Percentiles rank a stretch among this genome's conserved stretches.
These are phyloP conservation scores for Thamnidium elegans DNA, from an alignment of 192 early-diverging fungal species.

Conservation along the genomic window DNA sequence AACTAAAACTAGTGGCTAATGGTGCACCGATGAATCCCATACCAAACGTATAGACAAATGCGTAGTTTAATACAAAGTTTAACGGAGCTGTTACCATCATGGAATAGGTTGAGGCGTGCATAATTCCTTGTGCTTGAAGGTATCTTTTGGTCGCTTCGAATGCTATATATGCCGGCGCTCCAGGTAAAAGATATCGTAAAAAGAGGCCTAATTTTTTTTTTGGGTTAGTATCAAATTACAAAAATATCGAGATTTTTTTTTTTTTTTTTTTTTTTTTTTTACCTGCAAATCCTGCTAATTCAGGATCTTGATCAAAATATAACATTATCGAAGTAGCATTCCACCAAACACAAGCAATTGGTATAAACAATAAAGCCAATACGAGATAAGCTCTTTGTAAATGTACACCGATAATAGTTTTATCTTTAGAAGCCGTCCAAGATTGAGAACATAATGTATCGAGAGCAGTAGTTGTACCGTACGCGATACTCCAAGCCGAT, in stretches of 20 bases:
- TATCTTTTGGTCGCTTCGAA: slow-evolving; percentile 85
- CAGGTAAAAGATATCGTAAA: slow-evolving; percentile 62
- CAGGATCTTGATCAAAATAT: slow-evolving; percentile 23
- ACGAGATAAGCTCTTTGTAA: slow-evolving; percentile 48
- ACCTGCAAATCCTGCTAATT: slow-evolving; percentile 25
- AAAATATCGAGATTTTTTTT: neutral
- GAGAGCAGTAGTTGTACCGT: slow-evolving; percentile 67
- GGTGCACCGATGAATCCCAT: slow-evolving; percentile 71
- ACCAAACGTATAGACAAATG: slow-evolving; percentile 54
- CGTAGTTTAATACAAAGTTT: slow-evolving; percentile 60
- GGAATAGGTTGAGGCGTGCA: slow-evolving; percentile 77
- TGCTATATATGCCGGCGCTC: slow-evolving; percentile 71
- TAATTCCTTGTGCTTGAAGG: slow-evolving; percentile 85
- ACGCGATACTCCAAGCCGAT: slow-evolving; percentile 60
- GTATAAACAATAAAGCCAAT: slow-evolving; percentile 28
- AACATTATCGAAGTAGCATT: slow-evolving; percentile 16
- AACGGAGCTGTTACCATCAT: slow-evolving; percentile 56
- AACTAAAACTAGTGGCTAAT: slow-evolving; percentile 61
- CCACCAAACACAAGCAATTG: slow-evolving; percentile 32
- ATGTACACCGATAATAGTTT: slow-evolving; percentile 63
- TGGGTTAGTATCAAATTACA: too few relatives aligned
- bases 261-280: neutral
- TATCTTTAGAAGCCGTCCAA: slow-evolving; percentile 62
- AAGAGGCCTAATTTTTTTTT: slow-evolving; percentile 39
- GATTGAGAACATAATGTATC: slow-evolving; percentile 77